Evolutionary conservation across 306 rosid species (phyloP).

Genomic region (Mucuna pruriens): DNA sequence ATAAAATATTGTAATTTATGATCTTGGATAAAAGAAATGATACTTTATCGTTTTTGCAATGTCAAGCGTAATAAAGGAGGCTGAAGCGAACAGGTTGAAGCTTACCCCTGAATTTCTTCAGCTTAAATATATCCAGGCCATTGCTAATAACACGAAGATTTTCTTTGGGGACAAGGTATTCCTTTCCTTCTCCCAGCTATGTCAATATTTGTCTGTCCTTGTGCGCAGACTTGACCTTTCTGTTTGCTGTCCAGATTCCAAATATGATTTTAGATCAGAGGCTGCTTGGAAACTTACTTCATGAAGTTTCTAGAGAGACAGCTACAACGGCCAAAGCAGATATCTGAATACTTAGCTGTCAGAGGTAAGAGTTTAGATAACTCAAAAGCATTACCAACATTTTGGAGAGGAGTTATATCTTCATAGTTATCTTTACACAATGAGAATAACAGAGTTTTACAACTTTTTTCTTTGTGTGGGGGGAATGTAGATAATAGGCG

Average conservation of each 20-base stretch:
- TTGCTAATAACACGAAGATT: conserved; percentile 83
- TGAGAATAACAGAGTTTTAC: background rate
- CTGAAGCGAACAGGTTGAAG: conserved; percentile 93
- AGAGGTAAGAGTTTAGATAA: background rate
- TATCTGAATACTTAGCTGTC: conserved; percentile 23
- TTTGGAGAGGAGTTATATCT: background rate
- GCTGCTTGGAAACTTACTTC: conserved; percentile 79
- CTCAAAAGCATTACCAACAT: conserved; percentile 1
- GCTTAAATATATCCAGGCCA: conserved; percentile 82
- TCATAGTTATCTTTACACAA: background rate
- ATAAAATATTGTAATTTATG: background rate
- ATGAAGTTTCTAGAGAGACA: conserved; percentile 46
- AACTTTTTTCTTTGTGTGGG: background rate
- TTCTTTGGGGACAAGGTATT: conserved; percentile 96
- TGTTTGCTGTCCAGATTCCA: conserved; percentile 66
- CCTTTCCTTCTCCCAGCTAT: conserved; percentile 11
- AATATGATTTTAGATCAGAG: conserved; percentile 87
- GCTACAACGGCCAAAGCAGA: conserved; percentile 23
- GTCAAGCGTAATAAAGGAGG: conserved; percentile 72
- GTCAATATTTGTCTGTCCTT: background rate
- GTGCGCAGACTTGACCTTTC: conserved; percentile 32
- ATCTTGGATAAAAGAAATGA: conserved; percentile 8
- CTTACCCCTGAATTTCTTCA: conserved; percentile 91
- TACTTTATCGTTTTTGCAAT: conserved; percentile 20
- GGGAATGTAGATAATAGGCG: conserved; percentile 15